These are phyloP conservation scores for Colletotrichum lentis DNA, from an alignment of 2,329 filamentous ascomycete genomes.

Conservation along the genomic window DNA sequence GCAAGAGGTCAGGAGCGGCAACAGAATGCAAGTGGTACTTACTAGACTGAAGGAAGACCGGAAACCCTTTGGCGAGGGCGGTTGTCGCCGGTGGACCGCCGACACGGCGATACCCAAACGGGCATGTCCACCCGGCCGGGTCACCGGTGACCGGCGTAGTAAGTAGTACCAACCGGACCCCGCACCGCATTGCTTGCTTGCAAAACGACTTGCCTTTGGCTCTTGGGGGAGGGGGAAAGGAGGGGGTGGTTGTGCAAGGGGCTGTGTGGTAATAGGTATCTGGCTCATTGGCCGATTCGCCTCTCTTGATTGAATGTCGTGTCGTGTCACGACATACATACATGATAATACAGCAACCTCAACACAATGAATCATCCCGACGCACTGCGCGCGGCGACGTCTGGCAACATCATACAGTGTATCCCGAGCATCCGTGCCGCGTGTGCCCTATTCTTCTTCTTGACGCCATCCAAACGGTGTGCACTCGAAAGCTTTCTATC, in stretches of 20 bases:
- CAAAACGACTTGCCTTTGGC: neutral
- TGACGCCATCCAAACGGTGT: neutral
- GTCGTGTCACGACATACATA: neutral
- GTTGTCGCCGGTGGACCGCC: neutral
- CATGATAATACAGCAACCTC: too few relatives aligned
- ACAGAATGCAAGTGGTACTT: neutral
- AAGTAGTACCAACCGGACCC: constrained; percentile 1
- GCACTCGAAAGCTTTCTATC: too few relatives aligned
- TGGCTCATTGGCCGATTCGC: too few relatives aligned
- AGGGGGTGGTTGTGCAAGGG: too few relatives aligned
- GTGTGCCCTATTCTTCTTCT: neutral
- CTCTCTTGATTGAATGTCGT: neutral
- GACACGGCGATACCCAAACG: neutral
- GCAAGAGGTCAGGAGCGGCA: neutral
- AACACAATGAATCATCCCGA: neutral
- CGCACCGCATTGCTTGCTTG: constrained; percentile 1
- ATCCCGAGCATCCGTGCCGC: neutral
- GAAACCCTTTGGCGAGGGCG: neutral
- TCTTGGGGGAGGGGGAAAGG: too few relatives aligned
- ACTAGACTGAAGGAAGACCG: neutral
- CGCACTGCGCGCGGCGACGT: neutral
- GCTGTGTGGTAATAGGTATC: too few relatives aligned
- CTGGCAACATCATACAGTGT: neutral
- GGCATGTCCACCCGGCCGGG: constrained; percentile 15
- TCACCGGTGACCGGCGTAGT: neutral